A percentile compares a stretch with the other conserved stretches of the same genome.
Evolutionary conservation across 2,329 filamentous ascomycete genomes (phyloP).

Genomic region (Penicillium sp.): DNA sequence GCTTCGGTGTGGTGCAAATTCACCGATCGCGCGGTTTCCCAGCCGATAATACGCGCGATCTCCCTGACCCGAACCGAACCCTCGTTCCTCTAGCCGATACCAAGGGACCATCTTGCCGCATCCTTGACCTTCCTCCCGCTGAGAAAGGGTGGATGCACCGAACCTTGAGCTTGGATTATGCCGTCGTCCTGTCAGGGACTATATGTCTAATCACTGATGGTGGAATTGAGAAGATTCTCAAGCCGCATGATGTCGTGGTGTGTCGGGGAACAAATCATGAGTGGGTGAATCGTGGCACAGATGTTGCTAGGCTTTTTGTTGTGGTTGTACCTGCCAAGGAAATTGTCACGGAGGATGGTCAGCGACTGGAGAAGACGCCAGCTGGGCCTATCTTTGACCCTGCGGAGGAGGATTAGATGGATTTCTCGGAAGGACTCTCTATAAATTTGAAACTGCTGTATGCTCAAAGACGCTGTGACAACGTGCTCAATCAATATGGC

Average conservation of each 20-base stretch:
- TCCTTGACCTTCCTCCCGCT: slow-evolving; percentile 28
- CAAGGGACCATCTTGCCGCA: slow-evolving; percentile 32
- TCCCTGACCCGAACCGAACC: slow-evolving; percentile 31
- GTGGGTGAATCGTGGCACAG: slow-evolving; percentile 51
- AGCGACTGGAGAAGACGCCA: slow-evolving; percentile 44
- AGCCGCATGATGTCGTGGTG: slow-evolving; percentile 39
- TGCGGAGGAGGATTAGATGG: slow-evolving; percentile 18
- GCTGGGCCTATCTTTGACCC: slow-evolving; percentile 31
- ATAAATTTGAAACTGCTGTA: background rate
- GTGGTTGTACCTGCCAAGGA: slow-evolving; percentile 52
- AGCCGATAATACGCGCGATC: slow-evolving; percentile 31
- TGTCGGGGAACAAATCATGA: slow-evolving; percentile 52
- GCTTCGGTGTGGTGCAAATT: slow-evolving; percentile 37
- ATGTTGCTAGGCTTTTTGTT: slow-evolving; percentile 48
- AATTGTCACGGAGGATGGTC: slow-evolving; percentile 47
- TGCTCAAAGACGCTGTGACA: background rate
- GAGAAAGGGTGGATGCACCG: slow-evolving; percentile 35
- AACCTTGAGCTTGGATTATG: slow-evolving; percentile 41
- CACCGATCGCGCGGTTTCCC: slow-evolving; percentile 37
- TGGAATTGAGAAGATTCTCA: slow-evolving; percentile 35
- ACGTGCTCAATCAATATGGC: background rate
- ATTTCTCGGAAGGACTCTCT: too few relatives aligned
- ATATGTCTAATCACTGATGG: slow-evolving; percentile 38
- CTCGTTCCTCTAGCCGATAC: slow-evolving; percentile 34
- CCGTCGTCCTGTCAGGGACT: slow-evolving; percentile 36